Conservation (phyloP, 306 rosid genomes). For the Fragaria iinumae region DNA sequence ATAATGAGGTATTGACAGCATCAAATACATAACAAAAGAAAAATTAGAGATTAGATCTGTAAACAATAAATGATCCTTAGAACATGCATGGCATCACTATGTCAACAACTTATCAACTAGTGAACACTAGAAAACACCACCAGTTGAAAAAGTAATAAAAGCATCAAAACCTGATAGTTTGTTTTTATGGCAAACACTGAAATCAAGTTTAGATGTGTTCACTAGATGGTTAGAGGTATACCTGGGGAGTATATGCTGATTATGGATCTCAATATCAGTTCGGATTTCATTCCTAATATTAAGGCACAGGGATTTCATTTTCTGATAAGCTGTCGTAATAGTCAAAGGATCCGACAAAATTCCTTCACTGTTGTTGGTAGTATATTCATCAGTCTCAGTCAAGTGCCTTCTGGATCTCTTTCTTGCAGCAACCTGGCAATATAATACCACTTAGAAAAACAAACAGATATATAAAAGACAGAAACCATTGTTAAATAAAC, state of each 20-base stretch:
- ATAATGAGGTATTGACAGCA: not conserved
- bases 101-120: slow-evolving; percentile 2
- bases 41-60: not conserved
- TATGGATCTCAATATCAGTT: slow-evolving; percentile 88
- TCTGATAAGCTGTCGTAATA: slow-evolving; percentile 71
- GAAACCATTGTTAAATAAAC: slow-evolving; percentile 24
- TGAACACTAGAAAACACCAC: not conserved
- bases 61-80: not conserved
- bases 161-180: not conserved
- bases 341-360: slow-evolving; percentile 54
- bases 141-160: not conserved
- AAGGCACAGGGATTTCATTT: slow-evolving; percentile 74
- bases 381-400: slow-evolving; percentile 89
- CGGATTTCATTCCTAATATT: slow-evolving; percentile 72
- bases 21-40: not conserved
- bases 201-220: slow-evolving; percentile 4
- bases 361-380: slow-evolving; percentile 65
- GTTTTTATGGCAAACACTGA: not conserved
- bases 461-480: slow-evolving; percentile 13
- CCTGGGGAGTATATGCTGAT: slow-evolving; percentile 95
- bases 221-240: slow-evolving; percentile 32
- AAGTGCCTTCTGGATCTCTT: slow-evolving; percentile 85
- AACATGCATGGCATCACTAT: not conserved
- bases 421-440: slow-evolving; percentile 80
- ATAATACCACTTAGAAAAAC: slow-evolving; percentile 27